Percentiles rank a stretch among this genome's conserved stretches.
Evolutionary conservation across 2,329 filamentous ascomycete species (phyloP).

Genomic region (Trichothecium sympodiale): DNA sequence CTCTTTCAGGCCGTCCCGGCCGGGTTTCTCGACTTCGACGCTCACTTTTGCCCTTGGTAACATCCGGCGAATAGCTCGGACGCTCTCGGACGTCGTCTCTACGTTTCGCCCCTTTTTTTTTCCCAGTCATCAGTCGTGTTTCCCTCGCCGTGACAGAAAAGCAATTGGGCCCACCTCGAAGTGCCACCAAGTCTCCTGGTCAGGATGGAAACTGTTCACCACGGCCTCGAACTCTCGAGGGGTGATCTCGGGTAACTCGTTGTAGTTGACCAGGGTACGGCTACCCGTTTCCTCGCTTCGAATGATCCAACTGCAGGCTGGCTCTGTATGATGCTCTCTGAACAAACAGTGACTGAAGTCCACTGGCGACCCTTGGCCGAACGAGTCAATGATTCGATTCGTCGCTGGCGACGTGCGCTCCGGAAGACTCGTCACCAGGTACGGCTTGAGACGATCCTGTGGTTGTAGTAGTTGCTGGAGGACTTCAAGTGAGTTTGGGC

Average conservation of each 20-base stretch:
- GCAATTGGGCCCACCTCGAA: slow-evolving; percentile 44
- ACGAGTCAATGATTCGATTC: slow-evolving; percentile 40
- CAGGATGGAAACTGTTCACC: slow-evolving; percentile 23
- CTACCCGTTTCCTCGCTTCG: slow-evolving; percentile 47
- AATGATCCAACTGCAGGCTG: slow-evolving; percentile 61
- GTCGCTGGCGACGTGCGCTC: slow-evolving; percentile 36
- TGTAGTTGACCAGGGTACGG: slow-evolving; percentile 62
- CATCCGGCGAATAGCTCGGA: slow-evolving; percentile 38
- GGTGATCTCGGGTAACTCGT: slow-evolving; percentile 57
- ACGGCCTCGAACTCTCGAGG: slow-evolving; percentile 43
- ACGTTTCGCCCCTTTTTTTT: slow-evolving; percentile 48
- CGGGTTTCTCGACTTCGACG: slow-evolving; percentile 63
- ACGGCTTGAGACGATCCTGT: slow-evolving; percentile 16
- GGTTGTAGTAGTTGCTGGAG: slow-evolving; percentile 48
- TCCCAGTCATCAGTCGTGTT: not conserved
- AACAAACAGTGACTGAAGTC: slow-evolving; percentile 48
- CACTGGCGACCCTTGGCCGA: slow-evolving; percentile 31
- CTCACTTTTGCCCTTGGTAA: slow-evolving; percentile 43
- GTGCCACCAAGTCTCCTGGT: slow-evolving; percentile 50
- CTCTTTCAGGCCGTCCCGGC: slow-evolving; percentile 43
- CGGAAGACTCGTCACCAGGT: slow-evolving; percentile 45
- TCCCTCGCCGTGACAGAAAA: slow-evolving; percentile 1
- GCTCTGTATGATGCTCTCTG: slow-evolving; percentile 38
- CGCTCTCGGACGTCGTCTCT: slow-evolving; percentile 47
- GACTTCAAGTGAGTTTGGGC: slow-evolving; percentile 61